Evolutionary conservation across 208 protist genomes (phyloP), one percentile per base, ranked within the genome.

Genomic region (Acanthamoeba healyi): DNA sequence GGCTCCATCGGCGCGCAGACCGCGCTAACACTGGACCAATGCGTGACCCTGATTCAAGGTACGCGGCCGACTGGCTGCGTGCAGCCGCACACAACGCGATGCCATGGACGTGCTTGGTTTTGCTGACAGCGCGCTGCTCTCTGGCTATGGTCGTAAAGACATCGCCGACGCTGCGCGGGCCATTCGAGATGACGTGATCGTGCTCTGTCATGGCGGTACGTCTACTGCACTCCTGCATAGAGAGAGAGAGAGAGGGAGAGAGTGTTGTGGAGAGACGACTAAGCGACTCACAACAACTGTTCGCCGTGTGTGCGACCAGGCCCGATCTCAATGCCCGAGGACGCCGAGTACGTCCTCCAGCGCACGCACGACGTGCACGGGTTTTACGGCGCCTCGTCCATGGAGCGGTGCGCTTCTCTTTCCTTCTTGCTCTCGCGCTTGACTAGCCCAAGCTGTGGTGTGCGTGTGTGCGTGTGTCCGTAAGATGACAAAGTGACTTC

Each of bases 121-220:
- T n/a, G n/a, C n/a, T n/a, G n/a, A n/a, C n/a, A n/a, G n/a, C n/a
- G n/a, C n/a, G n/a, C n/a, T n/a, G n/a, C n/a, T n/a, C n/a, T n/a
- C n/a, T n/a, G n/a, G n/a, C n/a, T n/a, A n/a, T n/a, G n/a, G n/a
- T n/a, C n/a, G n/a, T n/a, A n/a, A n/a, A 92, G 87, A 92, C 3
- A 92, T 92, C 38, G 26, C 58, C 24, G 87, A 92, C 22, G 87
- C 87, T n/a, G 87, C 87, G 4, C 19, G 61, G 5, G 14, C 51
- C n/a, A 26, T 92, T 0, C 36, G 61, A 15, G 38, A 67, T 38
- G 51, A 77, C 40, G 63, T 92, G 0, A 92, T 92, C 61, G 63
- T 92, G 42, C 58, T 92, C n/a, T 92, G 87, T n/a, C 87, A 92
- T 26, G 87, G 87, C 19, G 87, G 87, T 92, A 14, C 51, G 42